phyloP scores from a whole-genome alignment of 148 eudicot species.

The Limonium bicolor region DNA sequence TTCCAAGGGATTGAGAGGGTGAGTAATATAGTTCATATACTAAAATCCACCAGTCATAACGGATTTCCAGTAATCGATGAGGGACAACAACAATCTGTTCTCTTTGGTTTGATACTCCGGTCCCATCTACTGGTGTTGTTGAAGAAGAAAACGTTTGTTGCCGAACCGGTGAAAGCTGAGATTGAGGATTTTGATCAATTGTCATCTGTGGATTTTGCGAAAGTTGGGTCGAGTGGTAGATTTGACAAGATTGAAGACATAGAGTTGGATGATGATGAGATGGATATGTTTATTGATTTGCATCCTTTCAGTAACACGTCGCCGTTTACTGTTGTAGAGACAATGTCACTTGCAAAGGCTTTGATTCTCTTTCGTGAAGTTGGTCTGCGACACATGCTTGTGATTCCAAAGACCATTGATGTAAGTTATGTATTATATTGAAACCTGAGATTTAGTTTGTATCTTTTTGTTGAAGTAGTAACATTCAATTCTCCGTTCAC shows the following conservation, averaged over 20 bases:
- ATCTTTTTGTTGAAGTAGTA: not conserved
- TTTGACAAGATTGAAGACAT: conserved; percentile 48
- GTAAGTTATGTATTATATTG: conserved; percentile 25
- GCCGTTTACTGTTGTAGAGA: conserved; percentile 81
- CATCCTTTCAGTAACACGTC: conserved; percentile 79
- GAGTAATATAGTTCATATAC: conserved; percentile 47
- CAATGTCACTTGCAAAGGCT: conserved; percentile 94
- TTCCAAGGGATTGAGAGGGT: conserved; percentile 84
- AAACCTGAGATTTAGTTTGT: not conserved
- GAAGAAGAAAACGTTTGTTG: conserved; percentile 51
- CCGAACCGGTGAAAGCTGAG: conserved; percentile 22
- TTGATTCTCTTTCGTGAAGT: conserved; percentile 76
- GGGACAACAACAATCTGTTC: conserved; percentile 36
- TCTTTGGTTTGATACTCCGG: conserved; percentile 68
- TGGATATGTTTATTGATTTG: conserved; percentile 89
- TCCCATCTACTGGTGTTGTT: conserved; percentile 63
- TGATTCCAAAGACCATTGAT: conserved; percentile 46
- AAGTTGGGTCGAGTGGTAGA: conserved; percentile 40
- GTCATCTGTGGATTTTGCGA: conserved; percentile 64
- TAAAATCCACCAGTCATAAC: conserved; percentile 50
- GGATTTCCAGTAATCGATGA: conserved; percentile 88
- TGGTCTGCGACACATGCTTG: conserved; percentile 84
- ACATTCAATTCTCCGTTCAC: conserved; percentile 1
- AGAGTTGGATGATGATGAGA: conserved; percentile 51
- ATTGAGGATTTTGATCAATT: conserved; percentile 31